phyloP scores from a whole-genome alignment of 179 eudicot genomes.

The Spinacia oleracea region DNA sequence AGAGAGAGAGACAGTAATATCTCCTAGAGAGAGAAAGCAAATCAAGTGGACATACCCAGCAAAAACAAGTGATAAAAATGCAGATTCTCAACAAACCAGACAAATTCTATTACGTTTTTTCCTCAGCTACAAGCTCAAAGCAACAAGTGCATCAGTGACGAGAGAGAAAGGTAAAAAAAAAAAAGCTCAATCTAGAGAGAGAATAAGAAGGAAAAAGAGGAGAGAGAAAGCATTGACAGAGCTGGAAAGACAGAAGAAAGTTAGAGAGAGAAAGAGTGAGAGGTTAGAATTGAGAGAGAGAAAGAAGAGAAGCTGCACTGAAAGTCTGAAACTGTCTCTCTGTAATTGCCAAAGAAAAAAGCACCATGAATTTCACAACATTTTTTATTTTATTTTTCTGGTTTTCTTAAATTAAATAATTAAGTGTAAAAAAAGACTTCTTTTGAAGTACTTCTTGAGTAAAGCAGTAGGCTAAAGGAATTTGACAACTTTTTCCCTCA shows the following conservation, averaged over 20 bases:
- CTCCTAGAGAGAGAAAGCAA: neutral
- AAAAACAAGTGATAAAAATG: conserved; percentile 6
- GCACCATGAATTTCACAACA: neutral
- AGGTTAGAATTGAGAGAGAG: neutral
- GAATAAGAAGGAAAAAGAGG: neutral
- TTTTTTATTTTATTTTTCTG: no score
- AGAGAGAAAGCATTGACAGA: conserved; percentile 6
- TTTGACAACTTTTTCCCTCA: no score
- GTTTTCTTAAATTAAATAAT: no score
- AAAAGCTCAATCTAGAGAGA: neutral
- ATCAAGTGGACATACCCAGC: conserved; percentile 8
- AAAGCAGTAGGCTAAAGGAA: no score
- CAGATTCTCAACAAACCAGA: conserved; percentile 1
- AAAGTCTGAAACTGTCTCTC: conserved; percentile 14
- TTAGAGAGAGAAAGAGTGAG: conserved; percentile 18
- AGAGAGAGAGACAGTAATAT: neutral
- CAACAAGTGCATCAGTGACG: conserved; percentile 16
- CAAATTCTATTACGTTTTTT: neutral
- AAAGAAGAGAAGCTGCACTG: neutral
- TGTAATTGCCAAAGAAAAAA: neutral
- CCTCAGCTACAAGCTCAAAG: neutral
- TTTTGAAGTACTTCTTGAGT: no score
- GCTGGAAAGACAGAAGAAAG: conserved; percentile 28
- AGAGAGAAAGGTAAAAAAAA: neutral
- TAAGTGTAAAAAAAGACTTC: no score